Evolutionary conservation across 2,329 filamentous ascomycete species (phyloP).

Genomic region (Teratosphaeria zuluensis): DNA sequence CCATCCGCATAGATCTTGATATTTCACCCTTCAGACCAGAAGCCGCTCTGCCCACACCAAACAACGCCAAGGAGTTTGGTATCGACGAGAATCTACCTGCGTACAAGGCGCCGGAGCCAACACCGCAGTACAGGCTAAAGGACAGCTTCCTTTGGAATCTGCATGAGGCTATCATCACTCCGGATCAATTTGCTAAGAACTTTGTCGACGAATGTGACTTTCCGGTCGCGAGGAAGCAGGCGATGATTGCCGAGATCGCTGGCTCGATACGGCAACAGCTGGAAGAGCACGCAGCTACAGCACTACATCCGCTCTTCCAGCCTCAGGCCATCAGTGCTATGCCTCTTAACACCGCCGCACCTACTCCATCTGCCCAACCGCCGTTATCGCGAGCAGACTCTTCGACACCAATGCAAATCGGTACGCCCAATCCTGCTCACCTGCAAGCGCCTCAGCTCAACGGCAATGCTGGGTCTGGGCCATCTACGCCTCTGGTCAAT

Average conservation of each 20-base stretch:
- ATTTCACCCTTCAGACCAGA: slow-evolving; percentile 66
- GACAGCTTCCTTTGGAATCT: slow-evolving; percentile 98
- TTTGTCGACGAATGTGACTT: slow-evolving; percentile 91
- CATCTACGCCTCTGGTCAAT: slow-evolving; percentile 36
- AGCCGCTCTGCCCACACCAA: slow-evolving; percentile 54
- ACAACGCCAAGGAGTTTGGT: slow-evolving; percentile 46
- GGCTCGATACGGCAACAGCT: slow-evolving; percentile 90
- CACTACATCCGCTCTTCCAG: slow-evolving; percentile 86
- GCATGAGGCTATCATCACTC: slow-evolving; percentile 86
- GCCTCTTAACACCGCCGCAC: slow-evolving; percentile 20
- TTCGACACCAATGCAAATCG: slow-evolving; percentile 29
- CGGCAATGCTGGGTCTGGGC: slow-evolving; percentile 34
- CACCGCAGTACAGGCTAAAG: slow-evolving; percentile 77
- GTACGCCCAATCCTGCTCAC: slow-evolving; percentile 17
- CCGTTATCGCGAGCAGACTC: slow-evolving; percentile 43
- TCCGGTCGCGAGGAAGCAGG: slow-evolving; percentile 55
- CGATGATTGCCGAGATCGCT: slow-evolving; percentile 70
- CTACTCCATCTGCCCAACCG: slow-evolving; percentile 26
- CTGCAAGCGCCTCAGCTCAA: slow-evolving; percentile 41
- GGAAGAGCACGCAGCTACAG: slow-evolving; percentile 91
- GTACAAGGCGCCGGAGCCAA: slow-evolving; percentile 69
- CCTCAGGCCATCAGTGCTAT: slow-evolving; percentile 26
- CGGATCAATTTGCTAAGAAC: slow-evolving; percentile 85
- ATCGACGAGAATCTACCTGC: slow-evolving; percentile 66
- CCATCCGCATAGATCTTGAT: slow-evolving; percentile 92